Base-by-base conservation (phyloP, 1,139 yeast genomes). In the Lodderomyces metapsilosis region DNA sequence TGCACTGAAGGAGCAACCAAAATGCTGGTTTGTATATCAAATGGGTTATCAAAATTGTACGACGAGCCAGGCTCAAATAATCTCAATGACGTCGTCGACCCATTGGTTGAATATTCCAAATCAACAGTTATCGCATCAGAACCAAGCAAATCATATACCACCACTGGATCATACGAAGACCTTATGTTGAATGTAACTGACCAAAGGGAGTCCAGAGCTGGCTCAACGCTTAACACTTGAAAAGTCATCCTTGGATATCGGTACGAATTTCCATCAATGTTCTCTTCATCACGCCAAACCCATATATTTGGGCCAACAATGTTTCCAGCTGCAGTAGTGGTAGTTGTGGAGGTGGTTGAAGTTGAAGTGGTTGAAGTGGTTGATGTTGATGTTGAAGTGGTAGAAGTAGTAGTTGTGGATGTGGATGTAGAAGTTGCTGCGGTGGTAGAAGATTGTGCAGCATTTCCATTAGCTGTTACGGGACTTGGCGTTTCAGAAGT, bases 1-100 rank as follows among this genome's bases (percentile, higher is more conserved):
- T 53, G 48, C 22, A 47, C 30, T 22, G 48, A 39, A 23, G 61
- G 60, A 37, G 51, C 44, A 23, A 58, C 52, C 35, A 52, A 44
- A 24, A 58, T 53, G 18, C 54, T 46, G 18, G 57, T 52, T 34
- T 38, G 32, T n/a, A 34, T 22, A 13, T 39, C 37, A 32, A 39
- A 38, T 13, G 35, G 32, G 24, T 23, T 24, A 9, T 18, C 16
- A 13, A 32, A 38, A 9, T 13, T 17, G 31, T 3, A 24, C 15
- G 10, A 9, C 15, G 37, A 24, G 10, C 15, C 27, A 4, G n/a
- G 4, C 6, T 36, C 40, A 25, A 9, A 25, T 6, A 32, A 11
- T 17, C 34, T 16, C 13, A 38, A 12, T 4, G 24, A n/a, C 3
- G 12, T 12, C 11, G 21, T 13, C 12, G 5, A 18, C 6, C 12